These are phyloP conservation scores for Phanerodontia chrysosporium DNA, from an alignment of 768 basidiomycete species.

Conservation along the genomic window DNA sequence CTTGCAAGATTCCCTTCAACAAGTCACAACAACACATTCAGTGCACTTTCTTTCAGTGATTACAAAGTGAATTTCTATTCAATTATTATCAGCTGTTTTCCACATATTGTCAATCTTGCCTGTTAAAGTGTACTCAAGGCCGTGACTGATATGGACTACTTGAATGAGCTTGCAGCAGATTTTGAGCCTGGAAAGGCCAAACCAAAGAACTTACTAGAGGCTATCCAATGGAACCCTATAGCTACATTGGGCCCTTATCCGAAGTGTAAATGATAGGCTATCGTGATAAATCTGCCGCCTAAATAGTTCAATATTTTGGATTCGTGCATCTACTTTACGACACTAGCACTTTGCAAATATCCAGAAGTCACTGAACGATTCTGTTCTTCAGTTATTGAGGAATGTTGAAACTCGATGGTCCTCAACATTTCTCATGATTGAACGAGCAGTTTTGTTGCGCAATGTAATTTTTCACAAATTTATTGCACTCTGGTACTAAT, in stretches of 20 bases:
- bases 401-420: conserved; percentile 31
- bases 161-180: not conserved
- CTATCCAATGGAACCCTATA: not conserved
- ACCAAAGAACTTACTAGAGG: not conserved
- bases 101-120: conserved; percentile 15
- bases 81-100: conserved; percentile 15
- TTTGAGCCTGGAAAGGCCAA: not conserved
- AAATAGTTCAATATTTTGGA: not conserved
- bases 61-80: not conserved
- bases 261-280: not conserved
- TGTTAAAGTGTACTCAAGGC: conserved; percentile 1
- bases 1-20: conserved; percentile 15
- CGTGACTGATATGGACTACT: not conserved
- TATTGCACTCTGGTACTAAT: not conserved
- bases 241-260: not conserved
- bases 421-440: conserved; percentile 30
- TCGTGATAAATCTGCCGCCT: not conserved
- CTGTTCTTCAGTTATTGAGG: conserved; percentile 14
- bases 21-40: conserved; percentile 14
- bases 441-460: conserved; percentile 22
- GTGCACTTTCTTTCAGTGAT: conserved; percentile 3
- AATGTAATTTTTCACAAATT: conserved; percentile 9
- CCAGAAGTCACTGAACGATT: not conserved
- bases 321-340: conserved; percentile 2
- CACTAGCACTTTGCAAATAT: not conserved